Evolutionary conservation across 768 basidiomycete genomes (phyloP), one percentile per base, ranked within the genome.

Genomic region (Mycena amicta): DNA sequence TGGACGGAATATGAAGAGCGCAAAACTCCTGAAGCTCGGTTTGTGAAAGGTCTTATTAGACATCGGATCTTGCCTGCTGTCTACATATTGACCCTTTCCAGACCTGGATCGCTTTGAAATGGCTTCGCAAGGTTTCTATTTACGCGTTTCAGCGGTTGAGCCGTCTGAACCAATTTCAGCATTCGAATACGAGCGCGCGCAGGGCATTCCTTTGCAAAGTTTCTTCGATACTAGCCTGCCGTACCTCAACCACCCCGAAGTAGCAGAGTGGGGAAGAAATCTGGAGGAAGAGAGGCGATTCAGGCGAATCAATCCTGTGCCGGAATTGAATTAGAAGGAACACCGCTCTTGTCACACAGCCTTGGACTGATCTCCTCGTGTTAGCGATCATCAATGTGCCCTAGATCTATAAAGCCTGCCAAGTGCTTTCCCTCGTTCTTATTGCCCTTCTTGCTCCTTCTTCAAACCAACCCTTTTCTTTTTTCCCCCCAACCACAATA

Each of bases 1-100:
- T 96, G 91, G 90, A 74, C 84, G 89, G 93, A 96, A 73, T 95
- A 96, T 68, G 93, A 96, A 75, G 85, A 83, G 29, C 85, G 85
- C 2, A 66, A 76, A 61, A 88, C 88, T 0, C 67, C 81, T 4
- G 94, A 95, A 69, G 92, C 93, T 0, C 84, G 76, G 55, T 93
- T 95, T 67, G 93, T 95, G 40, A 95, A 95, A 81, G 92, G 92
- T 82, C 22, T 37, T 18, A 8, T 37, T 18, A 37, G 5, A 31
- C 39, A 1, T 15, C 49, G 4, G 3, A 16, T 18, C 16, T 23
- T 15, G 52, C n/a, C n/a, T 11, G 53, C 18, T 45, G 23, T 25
- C 29, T 29, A 37, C 5, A 37, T 47, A 4, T 27, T 30, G 23
- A 26, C 23, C 29, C n/a, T 39, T 27, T 22, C 16, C 16, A 93